phyloP scores from a whole-genome alignment of 2,329 filamentous ascomycete species.

The Ophiocordyceps camponoti-leonardi region DNA sequence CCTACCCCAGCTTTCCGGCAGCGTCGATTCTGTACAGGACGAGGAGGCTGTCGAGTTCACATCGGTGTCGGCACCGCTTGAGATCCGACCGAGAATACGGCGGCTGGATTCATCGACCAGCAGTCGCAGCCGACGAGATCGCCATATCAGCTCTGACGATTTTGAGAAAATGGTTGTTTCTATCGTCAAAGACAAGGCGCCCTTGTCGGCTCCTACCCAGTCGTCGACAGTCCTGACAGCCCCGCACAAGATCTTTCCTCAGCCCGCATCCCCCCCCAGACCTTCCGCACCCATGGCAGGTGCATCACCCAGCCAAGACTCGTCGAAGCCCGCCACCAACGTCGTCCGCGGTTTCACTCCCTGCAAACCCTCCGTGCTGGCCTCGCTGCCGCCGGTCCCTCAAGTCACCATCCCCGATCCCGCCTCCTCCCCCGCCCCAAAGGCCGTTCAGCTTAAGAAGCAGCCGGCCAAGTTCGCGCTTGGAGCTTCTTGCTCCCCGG shows the following conservation, averaged over 20 bases:
- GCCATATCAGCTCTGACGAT: constrained; percentile 83
- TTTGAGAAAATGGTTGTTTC: constrained; percentile 87
- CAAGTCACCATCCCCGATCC: constrained; percentile 43
- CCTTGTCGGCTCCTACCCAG: constrained; percentile 24
- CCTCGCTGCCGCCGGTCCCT: constrained; percentile 27
- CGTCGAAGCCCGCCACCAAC: constrained; percentile 28
- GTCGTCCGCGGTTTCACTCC: constrained; percentile 79
- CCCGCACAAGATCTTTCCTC: constrained; percentile 23
- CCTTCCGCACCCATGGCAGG: constrained; percentile 13
- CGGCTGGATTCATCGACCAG: constrained; percentile 55
- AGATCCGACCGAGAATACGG: constrained; percentile 51
- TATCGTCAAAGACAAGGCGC: constrained; percentile 74
- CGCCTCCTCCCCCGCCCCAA: constrained; percentile 36
- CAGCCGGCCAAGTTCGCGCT: constrained; percentile 47
- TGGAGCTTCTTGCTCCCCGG: constrained; percentile 67
- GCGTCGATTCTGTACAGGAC: constrained; percentile 57
- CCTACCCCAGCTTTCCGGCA: constrained; percentile 58
- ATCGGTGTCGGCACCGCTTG: constrained; percentile 33
- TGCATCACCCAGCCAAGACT: constrained; percentile 35
- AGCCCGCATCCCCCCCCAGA: constrained; percentile 6
- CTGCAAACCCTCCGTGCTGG: constrained; percentile 36
- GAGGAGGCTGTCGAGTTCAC: constrained; percentile 47
- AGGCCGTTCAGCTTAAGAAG: constrained; percentile 52
- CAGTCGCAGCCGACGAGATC: constrained; percentile 60
- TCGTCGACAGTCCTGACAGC: constrained; percentile 13